Evolutionary conservation across 768 basidiomycete genomes (phyloP).

Genomic region (Leccinum olivaceopallidum): DNA sequence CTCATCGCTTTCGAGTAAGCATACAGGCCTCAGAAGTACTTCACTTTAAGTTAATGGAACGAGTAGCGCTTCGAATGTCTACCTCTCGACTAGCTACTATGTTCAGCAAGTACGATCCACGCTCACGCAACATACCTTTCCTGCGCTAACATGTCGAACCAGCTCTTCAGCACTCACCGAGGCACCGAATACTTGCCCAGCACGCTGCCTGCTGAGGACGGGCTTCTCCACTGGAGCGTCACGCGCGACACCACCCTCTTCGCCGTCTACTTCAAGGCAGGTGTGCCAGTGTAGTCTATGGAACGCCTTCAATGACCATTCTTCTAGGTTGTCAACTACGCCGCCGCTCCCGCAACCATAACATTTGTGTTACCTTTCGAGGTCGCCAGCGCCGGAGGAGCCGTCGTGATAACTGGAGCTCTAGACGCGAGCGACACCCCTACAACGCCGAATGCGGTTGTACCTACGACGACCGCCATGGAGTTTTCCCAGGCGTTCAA

Average conservation of each 20-base stretch:
- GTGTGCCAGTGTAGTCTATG: neutral
- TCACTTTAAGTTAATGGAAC: neutral
- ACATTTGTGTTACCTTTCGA: conserved; percentile 57
- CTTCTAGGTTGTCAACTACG: conserved; percentile 55
- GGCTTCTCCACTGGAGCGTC: conserved; percentile 66
- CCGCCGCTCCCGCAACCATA: conserved; percentile 38
- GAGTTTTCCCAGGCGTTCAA: conserved; percentile 51
- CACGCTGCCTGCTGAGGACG: conserved; percentile 48
- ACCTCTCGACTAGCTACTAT: conserved; percentile 63
- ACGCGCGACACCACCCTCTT: conserved; percentile 28
- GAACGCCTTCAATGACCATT: neutral
- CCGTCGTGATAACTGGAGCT: conserved; percentile 51
- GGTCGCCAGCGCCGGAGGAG: conserved; percentile 45
- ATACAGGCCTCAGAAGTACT: neutral
- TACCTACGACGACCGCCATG: conserved; percentile 47
- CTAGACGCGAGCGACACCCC: conserved; percentile 58
- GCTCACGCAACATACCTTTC: neutral
- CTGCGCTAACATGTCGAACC: neutral
- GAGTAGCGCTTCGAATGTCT: conserved; percentile 50
- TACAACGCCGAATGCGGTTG: conserved; percentile 44
- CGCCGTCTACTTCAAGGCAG: conserved; percentile 59
- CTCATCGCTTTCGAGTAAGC: conserved; percentile 62
- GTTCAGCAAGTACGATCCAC: conserved; percentile 50
- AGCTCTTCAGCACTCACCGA: conserved; percentile 65
- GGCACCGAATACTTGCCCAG: conserved; percentile 66